phyloP scores from a whole-genome alignment of 139 green algal genomes.

The Chlamydomonas sphaeroides region DNA sequence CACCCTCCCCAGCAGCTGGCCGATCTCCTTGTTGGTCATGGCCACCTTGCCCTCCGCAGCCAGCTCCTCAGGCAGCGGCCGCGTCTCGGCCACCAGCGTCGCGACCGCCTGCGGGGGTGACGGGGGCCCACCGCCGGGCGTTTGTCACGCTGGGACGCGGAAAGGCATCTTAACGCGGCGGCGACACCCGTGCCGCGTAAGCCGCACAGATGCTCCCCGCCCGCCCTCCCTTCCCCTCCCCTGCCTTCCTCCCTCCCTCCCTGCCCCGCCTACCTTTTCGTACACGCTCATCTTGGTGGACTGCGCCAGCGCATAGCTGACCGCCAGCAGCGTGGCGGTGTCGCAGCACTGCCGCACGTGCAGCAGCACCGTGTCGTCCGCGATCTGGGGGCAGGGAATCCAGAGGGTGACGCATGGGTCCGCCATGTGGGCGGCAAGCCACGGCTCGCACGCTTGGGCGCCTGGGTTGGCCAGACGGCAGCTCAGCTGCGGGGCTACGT shows the following conservation, averaged over 20 bases:
- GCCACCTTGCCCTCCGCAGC: slow-evolving; percentile 68
- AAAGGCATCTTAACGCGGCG: no score
- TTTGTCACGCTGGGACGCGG: no score
- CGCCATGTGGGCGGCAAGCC: no score
- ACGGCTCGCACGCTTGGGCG: no score
- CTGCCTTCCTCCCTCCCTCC: neutral
- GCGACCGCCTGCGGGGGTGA: slow-evolving; percentile 6
- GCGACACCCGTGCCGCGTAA: neutral
- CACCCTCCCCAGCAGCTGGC: slow-evolving; percentile 53
- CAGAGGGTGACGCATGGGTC: no score
- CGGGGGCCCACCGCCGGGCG: no score
- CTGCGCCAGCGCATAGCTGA: slow-evolving; percentile 70
- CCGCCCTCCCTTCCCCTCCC: no score
- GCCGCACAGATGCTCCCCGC: neutral
- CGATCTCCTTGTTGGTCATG: slow-evolving; percentile 37
- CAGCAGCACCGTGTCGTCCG: slow-evolving; percentile 70
- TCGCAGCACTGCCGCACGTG: slow-evolving; percentile 48
- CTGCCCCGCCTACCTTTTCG: slow-evolving; percentile 28
- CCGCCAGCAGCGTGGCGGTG: slow-evolving; percentile 63
- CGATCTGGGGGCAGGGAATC: slow-evolving; percentile 5
- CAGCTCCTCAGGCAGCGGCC: slow-evolving; percentile 69
- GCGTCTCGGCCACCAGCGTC: slow-evolving; percentile 45
- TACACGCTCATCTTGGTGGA: slow-evolving; percentile 74
- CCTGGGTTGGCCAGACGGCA: no score
- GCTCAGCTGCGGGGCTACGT: no score